Evolutionary conservation across 495 filamentous ascomycete species (phyloP), one percentile per base, ranked within the genome.

Genomic region (Pyrenopolyporus hunteri): DNA sequence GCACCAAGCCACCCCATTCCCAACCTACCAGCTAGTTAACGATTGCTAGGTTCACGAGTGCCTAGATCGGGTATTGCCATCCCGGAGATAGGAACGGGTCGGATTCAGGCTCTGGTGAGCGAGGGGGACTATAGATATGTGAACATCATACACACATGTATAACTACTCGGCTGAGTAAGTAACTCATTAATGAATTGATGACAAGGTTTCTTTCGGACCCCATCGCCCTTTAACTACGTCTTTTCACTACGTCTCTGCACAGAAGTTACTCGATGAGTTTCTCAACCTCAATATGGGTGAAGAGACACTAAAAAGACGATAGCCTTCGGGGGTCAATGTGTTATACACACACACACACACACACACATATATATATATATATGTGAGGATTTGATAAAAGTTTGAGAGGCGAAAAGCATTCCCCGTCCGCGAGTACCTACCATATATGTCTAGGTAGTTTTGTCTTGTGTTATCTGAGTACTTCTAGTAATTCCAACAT

Each of bases 151-250:
- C 32, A 53, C 39, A 32, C 6, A 22, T 60, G 57, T 57, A 57
- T 52, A 52, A 45, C 57, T 66, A 57, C 57, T 52, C 40, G 39
- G 28, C 19, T 40, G 36, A 54, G 43, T 36, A 48, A 52, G 57
- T 53, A 61, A 52, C 63, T 44, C 31, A 16, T 45, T 66, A 66
- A 66, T 66, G 63, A 66, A 66, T 66, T 55, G 45, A 62, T 28
- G 61, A 53, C 4, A 31, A 60, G 51, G 49, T 56, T 43, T 56
- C 33, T 52, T n/a, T n/a, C n/a, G n/a, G n/a, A n/a, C n/a, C n/a
- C n/a, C n/a, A n/a, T n/a, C n/a, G n/a, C n/a, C 29, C 25, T 46
- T 31, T 8, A 42, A 32, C 7, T 14, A 10, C 33, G 17, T 35
- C 36, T 44, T 40, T n/a, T 25, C 28, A 1, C 29, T 31, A 22